These are phyloP conservation scores for Guillardia theta DNA, from an alignment of 78 protist species.

Conservation along the genomic window DNA sequence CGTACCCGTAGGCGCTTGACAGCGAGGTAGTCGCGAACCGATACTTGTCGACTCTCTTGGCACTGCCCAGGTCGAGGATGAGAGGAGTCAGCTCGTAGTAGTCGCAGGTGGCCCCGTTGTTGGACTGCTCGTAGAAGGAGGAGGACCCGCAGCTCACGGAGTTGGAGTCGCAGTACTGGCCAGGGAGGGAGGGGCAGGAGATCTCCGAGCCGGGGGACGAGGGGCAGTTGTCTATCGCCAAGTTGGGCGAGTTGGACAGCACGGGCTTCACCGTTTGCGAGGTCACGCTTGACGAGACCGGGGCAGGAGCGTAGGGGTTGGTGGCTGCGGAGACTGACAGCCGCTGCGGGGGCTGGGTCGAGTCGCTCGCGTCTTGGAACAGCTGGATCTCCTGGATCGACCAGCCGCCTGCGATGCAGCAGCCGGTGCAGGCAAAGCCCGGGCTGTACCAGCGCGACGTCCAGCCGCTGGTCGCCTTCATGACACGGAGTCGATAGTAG, in stretches of 20 bases:
- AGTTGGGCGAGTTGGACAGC: not conserved
- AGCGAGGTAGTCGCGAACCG: not conserved
- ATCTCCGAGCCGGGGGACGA: not conserved
- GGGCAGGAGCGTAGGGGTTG: not conserved
- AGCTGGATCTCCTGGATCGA: not conserved
- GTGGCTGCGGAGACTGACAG: not conserved
- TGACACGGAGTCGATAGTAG: not conserved
- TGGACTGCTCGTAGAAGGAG: not conserved
- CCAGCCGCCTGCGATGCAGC: not conserved
- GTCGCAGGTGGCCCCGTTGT: not conserved
- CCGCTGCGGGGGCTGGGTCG: not conserved
- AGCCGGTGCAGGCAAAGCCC: not conserved
- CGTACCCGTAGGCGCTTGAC: not conserved
- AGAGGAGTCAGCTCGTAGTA: not conserved
- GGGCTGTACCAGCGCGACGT: not conserved
- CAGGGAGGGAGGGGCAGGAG: not conserved
- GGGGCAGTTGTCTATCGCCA: not conserved
- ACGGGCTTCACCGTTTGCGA: not conserved
- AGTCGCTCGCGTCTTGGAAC: not conserved
- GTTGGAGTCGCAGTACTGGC: not conserved
- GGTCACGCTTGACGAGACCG: not conserved
- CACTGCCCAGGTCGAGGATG: not conserved
- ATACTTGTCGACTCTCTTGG: not conserved
- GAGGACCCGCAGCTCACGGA: not conserved
- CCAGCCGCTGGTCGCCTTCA: slow-evolving; percentile 4